These are phyloP conservation scores for Phoma sp. DNA, from an alignment of 2,329 filamentous ascomycete species.

Conservation along the genomic window DNA sequence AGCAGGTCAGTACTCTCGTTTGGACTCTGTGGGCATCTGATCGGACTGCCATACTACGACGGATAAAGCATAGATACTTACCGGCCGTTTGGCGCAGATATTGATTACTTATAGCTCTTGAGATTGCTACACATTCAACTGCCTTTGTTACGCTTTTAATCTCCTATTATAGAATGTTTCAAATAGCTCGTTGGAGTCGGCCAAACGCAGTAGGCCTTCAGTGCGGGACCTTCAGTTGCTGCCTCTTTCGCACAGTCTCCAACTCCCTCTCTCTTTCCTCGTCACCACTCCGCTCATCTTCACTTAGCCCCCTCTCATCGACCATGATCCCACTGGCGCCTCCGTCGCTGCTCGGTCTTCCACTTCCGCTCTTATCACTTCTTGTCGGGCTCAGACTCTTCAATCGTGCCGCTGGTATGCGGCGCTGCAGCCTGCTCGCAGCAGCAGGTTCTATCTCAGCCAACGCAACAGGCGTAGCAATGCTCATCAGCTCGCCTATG, in stretches of 20 bases:
- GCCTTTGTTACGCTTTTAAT: too few relatives aligned
- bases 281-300: conserved; percentile 45
- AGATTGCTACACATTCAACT: too few relatives aligned
- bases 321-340: conserved; percentile 46
- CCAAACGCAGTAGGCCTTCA: too few relatives aligned
- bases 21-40: too few relatives aligned
- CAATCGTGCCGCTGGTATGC: conserved; percentile 25
- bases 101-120: too few relatives aligned
- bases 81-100: too few relatives aligned
- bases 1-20: too few relatives aligned
- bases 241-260: not conserved
- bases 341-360: conserved; percentile 29
- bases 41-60: too few relatives aligned
- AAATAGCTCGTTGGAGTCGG: too few relatives aligned
- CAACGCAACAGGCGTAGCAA: conserved; percentile 45
- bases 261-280: conserved; percentile 12
- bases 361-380: conserved; percentile 29
- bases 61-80: too few relatives aligned
- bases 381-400: conserved; percentile 44
- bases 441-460: conserved; percentile 47
- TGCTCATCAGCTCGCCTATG: conserved; percentile 41
- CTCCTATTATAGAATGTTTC: too few relatives aligned
- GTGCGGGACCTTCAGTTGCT: too few relatives aligned
- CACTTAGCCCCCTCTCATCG: conserved; percentile 47
- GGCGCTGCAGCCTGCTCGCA: conserved; percentile 33